These are phyloP conservation scores for Priceomyces castillae DNA, from an alignment of 805 yeast species.

Conservation along the genomic window DNA sequence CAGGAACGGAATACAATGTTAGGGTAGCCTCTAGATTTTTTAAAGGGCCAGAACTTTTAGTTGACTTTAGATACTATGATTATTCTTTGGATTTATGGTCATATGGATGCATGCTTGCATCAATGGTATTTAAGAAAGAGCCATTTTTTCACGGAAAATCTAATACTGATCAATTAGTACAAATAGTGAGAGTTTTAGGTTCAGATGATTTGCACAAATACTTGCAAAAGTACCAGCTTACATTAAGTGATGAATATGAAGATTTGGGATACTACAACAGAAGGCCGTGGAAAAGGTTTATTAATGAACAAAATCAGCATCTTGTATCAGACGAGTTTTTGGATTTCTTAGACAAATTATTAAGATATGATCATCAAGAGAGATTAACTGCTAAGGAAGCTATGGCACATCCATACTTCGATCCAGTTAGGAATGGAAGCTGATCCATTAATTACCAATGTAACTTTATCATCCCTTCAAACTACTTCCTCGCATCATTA, in stretches of 20 bases:
- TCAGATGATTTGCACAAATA: constrained; percentile 71
- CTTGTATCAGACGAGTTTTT: constrained; percentile 54
- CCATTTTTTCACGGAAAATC: constrained; percentile 92
- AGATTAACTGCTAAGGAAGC: constrained; percentile 88
- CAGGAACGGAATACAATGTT: constrained; percentile 85
- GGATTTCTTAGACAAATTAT: constrained; percentile 68
- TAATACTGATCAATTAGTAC: constrained; percentile 87
- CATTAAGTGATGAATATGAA: constrained; percentile 75
- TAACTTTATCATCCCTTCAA: too few relatives aligned
- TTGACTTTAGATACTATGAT: constrained; percentile 80
- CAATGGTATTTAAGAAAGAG: constrained; percentile 83
- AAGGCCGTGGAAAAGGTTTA: constrained; percentile 65
- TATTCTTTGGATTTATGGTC: constrained; percentile 91
- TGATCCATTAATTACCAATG: too few relatives aligned
- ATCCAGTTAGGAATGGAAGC: constrained; percentile 16
- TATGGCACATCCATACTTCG: constrained; percentile 69
- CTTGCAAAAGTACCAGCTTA: constrained; percentile 64
- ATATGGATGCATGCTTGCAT: constrained; percentile 86
- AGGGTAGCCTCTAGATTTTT: constrained; percentile 89
- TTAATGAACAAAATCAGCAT: constrained; percentile 51
- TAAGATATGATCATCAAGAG: constrained; percentile 83
- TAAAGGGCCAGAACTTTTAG: constrained; percentile 88
- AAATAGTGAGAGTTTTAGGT: constrained; percentile 84
- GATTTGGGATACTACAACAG: constrained; percentile 65
- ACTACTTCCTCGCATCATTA: too few relatives aligned